These are phyloP conservation scores for Erysiphe pulchra DNA, from an alignment of 2,329 filamentous ascomycete species.

Conservation along the genomic window DNA sequence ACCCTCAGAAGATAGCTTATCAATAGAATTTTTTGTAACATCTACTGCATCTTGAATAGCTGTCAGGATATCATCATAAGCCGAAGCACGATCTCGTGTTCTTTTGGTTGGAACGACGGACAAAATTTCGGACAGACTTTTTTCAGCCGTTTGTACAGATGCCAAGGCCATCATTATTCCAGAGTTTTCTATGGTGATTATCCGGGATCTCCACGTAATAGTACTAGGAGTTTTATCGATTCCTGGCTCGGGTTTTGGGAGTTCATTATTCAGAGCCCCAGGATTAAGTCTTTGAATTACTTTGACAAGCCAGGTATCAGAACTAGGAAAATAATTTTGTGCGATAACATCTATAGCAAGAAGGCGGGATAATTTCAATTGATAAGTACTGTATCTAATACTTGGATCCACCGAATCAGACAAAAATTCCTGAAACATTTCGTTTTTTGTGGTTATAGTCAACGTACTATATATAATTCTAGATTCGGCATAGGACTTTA, in stretches of 20 bases:
- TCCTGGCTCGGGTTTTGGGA: constrained; percentile 22
- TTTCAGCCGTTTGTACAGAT: constrained; percentile 31
- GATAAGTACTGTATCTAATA: constrained; percentile 83
- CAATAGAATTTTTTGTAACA: constrained; percentile 76
- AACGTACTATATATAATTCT: constrained; percentile 65
- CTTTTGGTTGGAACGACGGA: constrained; percentile 19
- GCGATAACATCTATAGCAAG: constrained; percentile 58
- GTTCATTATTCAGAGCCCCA: constrained; percentile 33
- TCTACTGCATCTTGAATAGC: constrained; percentile 86
- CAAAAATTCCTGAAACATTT: constrained; percentile 66
- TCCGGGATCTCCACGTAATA: constrained; percentile 64
- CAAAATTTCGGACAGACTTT: constrained; percentile 22
- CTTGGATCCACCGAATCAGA: constrained; percentile 75
- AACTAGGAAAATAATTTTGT: constrained; percentile 47
- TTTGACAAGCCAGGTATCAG: constrained; percentile 32
- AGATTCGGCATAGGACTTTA: constrained; percentile 50
- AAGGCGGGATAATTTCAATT: constrained; percentile 66
- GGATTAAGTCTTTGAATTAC: constrained; percentile 48
- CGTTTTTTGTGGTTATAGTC: constrained; percentile 37
- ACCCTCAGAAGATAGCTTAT: constrained; percentile 65
- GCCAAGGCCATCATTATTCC: constrained; percentile 69
- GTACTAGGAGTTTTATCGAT: constrained; percentile 38
- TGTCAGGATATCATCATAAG: constrained; percentile 76
- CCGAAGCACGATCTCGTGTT: constrained; percentile 47
- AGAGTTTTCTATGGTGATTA: constrained; percentile 76